Conservation (phyloP, 148 eudicot genomes). For the Beta vulgaris region DNA sequence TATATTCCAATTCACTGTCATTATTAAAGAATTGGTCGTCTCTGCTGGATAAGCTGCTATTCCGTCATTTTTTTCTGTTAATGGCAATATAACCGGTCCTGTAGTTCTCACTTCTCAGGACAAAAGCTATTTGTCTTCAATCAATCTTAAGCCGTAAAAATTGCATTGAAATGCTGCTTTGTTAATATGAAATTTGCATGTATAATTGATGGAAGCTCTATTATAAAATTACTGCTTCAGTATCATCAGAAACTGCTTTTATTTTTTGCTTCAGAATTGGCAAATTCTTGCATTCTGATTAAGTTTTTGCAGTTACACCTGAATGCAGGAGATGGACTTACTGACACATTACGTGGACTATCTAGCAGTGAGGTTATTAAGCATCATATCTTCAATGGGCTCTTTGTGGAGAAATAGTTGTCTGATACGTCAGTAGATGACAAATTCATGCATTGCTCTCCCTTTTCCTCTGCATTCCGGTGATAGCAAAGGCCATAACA, state of each 20-base stretch:
- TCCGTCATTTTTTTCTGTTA: neutral
- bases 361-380: constrained; percentile 73
- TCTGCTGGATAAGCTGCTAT: neutral
- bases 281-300: constrained; percentile 30
- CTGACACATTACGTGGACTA: constrained; percentile 67
- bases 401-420: neutral
- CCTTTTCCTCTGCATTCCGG: too few species aligned
- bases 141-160: neutral
- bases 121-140: neutral
- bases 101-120: too few species aligned
- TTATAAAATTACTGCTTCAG: neutral
- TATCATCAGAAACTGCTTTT: neutral
- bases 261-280: neutral
- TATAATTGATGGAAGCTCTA: neutral
- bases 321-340: constrained; percentile 82
- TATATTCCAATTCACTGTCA: neutral
- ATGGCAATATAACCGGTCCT: too few species aligned
- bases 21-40: neutral
- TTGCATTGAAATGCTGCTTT: neutral
- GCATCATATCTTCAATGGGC: neutral
- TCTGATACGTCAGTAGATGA: neutral
- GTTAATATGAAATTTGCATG: neutral
- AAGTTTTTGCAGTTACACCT: constrained; percentile 28
- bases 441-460: neutral
- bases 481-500: neutral